Evolutionary conservation across 202 grass and related monocot genomes (phyloP).

Genomic region (Schoenoplectus tabernaemontani): DNA sequence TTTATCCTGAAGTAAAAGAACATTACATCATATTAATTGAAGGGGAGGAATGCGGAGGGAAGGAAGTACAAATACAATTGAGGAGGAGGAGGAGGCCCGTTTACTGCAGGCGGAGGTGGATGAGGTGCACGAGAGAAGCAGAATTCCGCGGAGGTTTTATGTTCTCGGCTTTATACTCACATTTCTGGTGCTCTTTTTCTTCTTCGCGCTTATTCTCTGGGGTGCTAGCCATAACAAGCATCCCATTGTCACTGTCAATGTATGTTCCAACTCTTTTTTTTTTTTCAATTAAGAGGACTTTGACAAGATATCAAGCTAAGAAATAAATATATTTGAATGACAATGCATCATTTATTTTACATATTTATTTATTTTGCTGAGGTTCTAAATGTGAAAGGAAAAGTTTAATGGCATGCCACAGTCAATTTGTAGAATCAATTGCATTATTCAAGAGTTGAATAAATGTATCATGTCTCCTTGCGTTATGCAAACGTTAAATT

Average conservation of each 20-base stretch:
- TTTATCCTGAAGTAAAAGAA: too few species aligned
- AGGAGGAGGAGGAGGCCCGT: conserved; percentile 74
- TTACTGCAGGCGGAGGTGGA: conserved; percentile 37
- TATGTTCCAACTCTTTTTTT: background rate
- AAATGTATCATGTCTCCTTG: background rate
- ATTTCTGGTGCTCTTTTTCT: conserved; percentile 74
- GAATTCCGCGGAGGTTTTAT: conserved; percentile 41
- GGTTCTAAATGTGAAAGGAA: background rate
- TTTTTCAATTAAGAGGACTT: background rate
- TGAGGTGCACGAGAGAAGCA: background rate
- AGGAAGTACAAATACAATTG: conserved; percentile 21
- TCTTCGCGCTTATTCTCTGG: conserved; percentile 97
- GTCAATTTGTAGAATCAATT: background rate
- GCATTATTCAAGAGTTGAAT: background rate
- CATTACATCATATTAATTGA: too few species aligned
- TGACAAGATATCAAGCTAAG: background rate
- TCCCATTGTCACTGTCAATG: conserved; percentile 51
- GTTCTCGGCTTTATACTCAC: conserved; percentile 36
- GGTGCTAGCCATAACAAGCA: conserved; percentile 63
- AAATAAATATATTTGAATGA: background rate
- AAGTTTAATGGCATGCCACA: background rate
- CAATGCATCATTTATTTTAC: background rate
- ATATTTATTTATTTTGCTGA: background rate
- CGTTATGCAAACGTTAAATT: background rate
- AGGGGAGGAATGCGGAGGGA: conserved; percentile 45